A percentile compares a stretch with the other conserved stretches of the same genome.
These are phyloP conservation scores for Trichoderma lentiforme DNA, from an alignment of 2,329 filamentous ascomycete genomes.

Conservation along the genomic window DNA sequence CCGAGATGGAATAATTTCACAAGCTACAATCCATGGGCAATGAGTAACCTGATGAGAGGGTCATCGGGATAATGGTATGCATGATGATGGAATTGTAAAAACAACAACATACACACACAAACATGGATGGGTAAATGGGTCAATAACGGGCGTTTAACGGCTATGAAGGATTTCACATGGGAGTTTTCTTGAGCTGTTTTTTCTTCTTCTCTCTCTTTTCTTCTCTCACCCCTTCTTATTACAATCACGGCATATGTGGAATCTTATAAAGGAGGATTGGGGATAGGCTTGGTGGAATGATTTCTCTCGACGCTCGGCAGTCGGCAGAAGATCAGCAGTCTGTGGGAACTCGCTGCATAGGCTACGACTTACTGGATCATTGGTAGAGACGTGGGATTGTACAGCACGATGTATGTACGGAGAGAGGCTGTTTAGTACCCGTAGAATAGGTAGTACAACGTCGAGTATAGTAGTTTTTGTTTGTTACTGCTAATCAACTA, in stretches of 20 bases:
- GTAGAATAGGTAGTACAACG: not conserved
- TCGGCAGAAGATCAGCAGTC: not conserved
- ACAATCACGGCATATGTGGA: not conserved
- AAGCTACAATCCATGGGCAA: not conserved
- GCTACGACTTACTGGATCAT: not conserved
- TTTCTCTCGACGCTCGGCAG: not conserved
- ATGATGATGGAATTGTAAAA: constrained; percentile 8
- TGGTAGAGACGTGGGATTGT: not conserved
- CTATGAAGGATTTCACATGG: constrained; percentile 32
- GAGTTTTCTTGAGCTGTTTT: constrained; percentile 34
- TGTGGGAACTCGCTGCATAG: not conserved
- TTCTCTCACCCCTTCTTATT: not conserved
- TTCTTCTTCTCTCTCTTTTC: not conserved
- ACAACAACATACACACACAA: not conserved
- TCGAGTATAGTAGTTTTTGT: not conserved
- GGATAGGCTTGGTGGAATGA: not conserved
- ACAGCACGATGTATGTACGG: not conserved
- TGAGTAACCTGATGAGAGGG: not conserved
- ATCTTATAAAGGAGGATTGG: not conserved
- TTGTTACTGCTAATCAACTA: not conserved
- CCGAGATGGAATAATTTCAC: constrained; percentile 39
- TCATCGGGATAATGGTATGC: constrained; percentile 2
- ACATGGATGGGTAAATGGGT: constrained; percentile 25
- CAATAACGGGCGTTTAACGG: constrained; percentile 31
- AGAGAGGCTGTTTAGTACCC: not conserved